Conservation (phyloP, 345 rosid species). For the Eutrema japonicum region DNA sequence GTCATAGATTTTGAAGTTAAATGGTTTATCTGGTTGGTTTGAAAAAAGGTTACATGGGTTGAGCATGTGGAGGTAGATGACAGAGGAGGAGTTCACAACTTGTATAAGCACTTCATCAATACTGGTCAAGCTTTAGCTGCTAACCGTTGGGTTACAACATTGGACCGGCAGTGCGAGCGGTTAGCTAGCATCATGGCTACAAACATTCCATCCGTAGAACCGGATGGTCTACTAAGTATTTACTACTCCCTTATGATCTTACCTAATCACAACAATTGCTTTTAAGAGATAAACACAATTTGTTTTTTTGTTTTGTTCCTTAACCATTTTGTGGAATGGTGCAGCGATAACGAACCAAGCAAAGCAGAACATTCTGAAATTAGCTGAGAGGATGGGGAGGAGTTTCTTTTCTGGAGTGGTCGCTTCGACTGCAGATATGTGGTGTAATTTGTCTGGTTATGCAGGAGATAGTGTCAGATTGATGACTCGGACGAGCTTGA, state of each 20-base stretch:
- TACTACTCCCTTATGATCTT: conserved; percentile 23
- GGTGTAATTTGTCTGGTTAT: conserved; percentile 67
- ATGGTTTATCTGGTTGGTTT: conserved; percentile 19
- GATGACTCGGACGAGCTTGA: conserved; percentile 74
- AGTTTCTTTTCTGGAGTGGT: conserved; percentile 80
- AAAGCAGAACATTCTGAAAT: conserved; percentile 70
- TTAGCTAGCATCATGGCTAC: conserved; percentile 72
- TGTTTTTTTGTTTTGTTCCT: not conserved
- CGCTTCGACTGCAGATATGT: conserved; percentile 69
- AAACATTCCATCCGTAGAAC: conserved; percentile 57
- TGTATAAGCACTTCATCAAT: conserved; percentile 64
- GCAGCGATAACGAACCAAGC: conserved; percentile 70
- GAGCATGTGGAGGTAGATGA: conserved; percentile 94
- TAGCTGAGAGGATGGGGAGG: conserved; percentile 80
- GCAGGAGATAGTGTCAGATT: conserved; percentile 77
- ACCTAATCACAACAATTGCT: not conserved
- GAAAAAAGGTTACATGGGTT: conserved; percentile 80
- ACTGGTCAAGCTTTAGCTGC: conserved; percentile 87
- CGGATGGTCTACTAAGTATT: conserved; percentile 51
- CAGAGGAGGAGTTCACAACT: conserved; percentile 60
- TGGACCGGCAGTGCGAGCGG: conserved; percentile 84
- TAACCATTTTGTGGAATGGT: conserved; percentile 8
- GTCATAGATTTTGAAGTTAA: not conserved
- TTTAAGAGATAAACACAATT: not conserved
- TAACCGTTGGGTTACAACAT: conserved; percentile 80